Conservation (phyloP, 352 stramenopile genomes). For the Aphanomyces invadans region DNA sequence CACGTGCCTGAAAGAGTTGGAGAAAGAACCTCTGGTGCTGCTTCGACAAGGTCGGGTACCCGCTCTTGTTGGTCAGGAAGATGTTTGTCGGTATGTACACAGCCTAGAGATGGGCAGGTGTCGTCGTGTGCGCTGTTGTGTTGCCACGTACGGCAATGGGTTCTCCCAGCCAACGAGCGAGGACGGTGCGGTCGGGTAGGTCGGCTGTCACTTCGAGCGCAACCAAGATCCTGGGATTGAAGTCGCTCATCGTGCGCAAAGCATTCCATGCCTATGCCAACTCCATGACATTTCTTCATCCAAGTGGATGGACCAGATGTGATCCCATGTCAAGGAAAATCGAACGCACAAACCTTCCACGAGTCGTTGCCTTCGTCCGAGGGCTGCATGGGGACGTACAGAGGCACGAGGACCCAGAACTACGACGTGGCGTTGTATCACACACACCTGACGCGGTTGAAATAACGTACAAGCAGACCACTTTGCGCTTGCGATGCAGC, state of each 20-base stretch:
- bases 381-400: constrained; percentile 36
- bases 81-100: constrained; percentile 84
- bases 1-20: constrained; percentile 43
- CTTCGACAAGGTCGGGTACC: constrained; percentile 93
- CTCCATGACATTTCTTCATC: no score
- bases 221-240: constrained; percentile 71
- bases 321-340: no score
- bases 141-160: constrained; percentile 48
- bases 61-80: constrained; percentile 94
- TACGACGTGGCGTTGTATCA: no score
- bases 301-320: no score
- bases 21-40: constrained; percentile 81
- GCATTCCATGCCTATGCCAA: constrained; percentile 73
- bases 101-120: constrained; percentile 30
- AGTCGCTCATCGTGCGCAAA: constrained; percentile 77
- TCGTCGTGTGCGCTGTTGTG: neutral
- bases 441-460: no score
- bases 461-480: no score
- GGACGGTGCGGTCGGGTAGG: constrained; percentile 46
- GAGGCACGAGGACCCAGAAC: constrained; percentile 82
- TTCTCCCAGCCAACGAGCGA: constrained; percentile 83
- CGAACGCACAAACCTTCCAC: constrained; percentile 48
- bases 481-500: constrained; percentile 58
- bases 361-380: constrained; percentile 33
- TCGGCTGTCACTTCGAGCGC: constrained; percentile 82